These are phyloP conservation scores for cucumber (Cucumis sativus) DNA, from an alignment of 306 rosid genomes.

Conservation along the genomic window DNA sequence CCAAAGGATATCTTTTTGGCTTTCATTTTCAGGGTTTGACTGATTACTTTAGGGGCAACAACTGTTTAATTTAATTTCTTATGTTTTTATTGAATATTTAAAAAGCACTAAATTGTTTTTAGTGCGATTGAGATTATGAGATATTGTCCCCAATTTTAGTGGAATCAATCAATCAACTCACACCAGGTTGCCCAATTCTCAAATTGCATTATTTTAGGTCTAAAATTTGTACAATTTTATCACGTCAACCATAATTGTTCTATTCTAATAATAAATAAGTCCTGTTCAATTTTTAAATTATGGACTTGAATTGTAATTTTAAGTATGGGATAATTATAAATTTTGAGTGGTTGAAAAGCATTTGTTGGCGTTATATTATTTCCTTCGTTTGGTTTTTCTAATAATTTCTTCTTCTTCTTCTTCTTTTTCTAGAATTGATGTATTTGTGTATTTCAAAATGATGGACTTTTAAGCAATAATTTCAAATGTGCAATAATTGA, in stretches of 20 bases:
- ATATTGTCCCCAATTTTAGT: background rate
- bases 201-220: background rate
- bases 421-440: background rate
- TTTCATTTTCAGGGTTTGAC: background rate
- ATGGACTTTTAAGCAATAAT: background rate
- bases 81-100: background rate
- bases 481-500: background rate
- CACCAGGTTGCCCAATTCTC: background rate
- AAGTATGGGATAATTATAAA: no score
- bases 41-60: background rate
- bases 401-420: background rate
- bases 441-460: background rate
- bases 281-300: no score
- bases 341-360: background rate
- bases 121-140: background rate
- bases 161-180: background rate
- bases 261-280: no score
- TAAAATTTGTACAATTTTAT: background rate
- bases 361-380: background rate
- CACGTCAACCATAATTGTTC: background rate
- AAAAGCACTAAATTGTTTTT: constrained; percentile 1
- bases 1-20: constrained; percentile 6
- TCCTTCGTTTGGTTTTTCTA: background rate
- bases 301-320: no score
- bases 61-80: background rate